Evolutionary conservation across 345 rosid genomes (phyloP), one percentile per base, ranked within the genome.

Genomic region (Euphorbia peplus): DNA sequence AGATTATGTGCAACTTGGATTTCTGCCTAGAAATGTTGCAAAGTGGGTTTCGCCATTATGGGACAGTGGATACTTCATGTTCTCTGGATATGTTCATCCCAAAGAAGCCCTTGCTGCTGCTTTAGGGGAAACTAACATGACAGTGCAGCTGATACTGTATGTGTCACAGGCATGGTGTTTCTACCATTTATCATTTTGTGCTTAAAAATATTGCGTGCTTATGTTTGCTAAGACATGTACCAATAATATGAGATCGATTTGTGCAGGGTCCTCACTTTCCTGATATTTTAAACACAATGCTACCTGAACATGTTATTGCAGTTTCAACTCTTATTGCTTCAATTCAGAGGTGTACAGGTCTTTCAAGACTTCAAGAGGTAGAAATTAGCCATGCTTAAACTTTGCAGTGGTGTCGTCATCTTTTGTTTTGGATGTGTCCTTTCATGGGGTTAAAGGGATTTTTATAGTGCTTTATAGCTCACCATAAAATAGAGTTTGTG

Each of bases 11-110:
- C 97, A 87, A 68, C 80, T 90, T 77, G 98, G 98, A 68, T 93
- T 93, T 83, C 81, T 93, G 55, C 96, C 97, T 32, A 81, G 88
- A 76, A 66, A 73, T 79, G 76, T 89, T 46, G 96, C 90, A 63
- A 90, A 86, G 75, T 90, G 96, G 98, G 88, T 90, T 70, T 90
- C 98, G 68, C 98, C 97, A 4, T 74, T 90, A 84, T 93, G 96
- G 97, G 97, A 90, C 58, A 67, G 70, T 59, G 89, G 93, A 56
- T 82, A 86, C 80, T 84, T 90, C 54, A 82, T 66, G 67, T 93
- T 90, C 79, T 84, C 81, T 64, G 98, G 97, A 66, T 86, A 80
- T 74, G 68, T 93, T 63, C 83, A 70, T 82, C 79, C 85, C 24
- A 84, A 89, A 64, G 93, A 90, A 73, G 92, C 83, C 78, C 93